Conservation (phyloP, 352 stramenopile genomes). For the Phytophthora gonapodyides region DNA sequence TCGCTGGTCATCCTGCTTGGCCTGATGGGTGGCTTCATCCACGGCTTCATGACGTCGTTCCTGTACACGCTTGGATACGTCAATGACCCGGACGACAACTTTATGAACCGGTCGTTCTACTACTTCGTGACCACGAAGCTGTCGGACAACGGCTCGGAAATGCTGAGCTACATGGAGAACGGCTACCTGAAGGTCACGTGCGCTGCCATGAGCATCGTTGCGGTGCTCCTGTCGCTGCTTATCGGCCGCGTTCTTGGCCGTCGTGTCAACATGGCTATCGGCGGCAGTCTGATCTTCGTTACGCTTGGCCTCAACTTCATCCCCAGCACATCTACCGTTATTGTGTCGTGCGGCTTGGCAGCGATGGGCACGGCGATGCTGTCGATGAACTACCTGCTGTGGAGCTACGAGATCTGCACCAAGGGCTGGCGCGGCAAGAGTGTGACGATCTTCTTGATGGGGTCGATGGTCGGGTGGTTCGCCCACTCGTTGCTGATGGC, state of each 20-base stretch:
- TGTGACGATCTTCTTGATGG: constrained; percentile 80
- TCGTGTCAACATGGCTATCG: constrained; percentile 62
- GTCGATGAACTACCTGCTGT: constrained; percentile 77
- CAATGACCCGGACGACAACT: constrained; percentile 71
- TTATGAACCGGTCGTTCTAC: constrained; percentile 80
- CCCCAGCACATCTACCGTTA: constrained; percentile 50
- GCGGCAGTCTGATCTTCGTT: constrained; percentile 50
- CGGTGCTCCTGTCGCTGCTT: constrained; percentile 52
- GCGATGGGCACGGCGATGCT: constrained; percentile 68
- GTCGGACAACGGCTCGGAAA: constrained; percentile 37
- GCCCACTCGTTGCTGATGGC: constrained; percentile 63
- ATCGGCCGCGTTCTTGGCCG: constrained; percentile 67
- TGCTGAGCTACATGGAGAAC: constrained; percentile 55
- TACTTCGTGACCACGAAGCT: constrained; percentile 58
- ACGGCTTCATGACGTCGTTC: constrained; percentile 77
- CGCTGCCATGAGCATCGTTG: constrained; percentile 54
- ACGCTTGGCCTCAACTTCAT: constrained; percentile 70
- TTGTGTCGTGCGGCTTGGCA: constrained; percentile 57
- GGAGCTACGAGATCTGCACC: constrained; percentile 87
- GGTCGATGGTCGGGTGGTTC: constrained; percentile 71
- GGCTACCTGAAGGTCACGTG: constrained; percentile 64
- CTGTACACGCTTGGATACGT: constrained; percentile 73
- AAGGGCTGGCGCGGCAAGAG: constrained; percentile 89
- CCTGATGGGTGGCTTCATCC: constrained; percentile 75
- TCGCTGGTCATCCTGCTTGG: constrained; percentile 81